A percentile compares a stretch with the other conserved stretches of the same genome.
Evolutionary conservation across 1,139 yeast genomes (phyloP).

Genomic region (Saccharomyces hybrid): DNA sequence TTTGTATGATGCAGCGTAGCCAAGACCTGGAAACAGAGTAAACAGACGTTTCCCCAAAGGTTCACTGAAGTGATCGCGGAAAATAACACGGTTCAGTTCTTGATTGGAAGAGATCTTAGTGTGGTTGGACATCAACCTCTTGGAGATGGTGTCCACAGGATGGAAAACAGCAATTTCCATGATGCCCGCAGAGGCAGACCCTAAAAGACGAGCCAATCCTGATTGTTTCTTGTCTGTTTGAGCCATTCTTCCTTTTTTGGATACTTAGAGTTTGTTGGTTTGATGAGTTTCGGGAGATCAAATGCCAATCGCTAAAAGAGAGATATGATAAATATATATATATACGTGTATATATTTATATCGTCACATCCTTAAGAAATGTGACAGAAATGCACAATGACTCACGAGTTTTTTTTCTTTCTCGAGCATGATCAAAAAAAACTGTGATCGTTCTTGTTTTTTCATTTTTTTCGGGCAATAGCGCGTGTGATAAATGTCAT

Average conservation of each 20-base stretch:
- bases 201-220: slow-evolving; percentile 83
- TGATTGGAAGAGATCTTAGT: slow-evolving; percentile 55
- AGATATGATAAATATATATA: background rate
- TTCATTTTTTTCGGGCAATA: background rate
- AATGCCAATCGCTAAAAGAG: background rate
- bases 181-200: slow-evolving; percentile 97
- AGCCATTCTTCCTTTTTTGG: background rate
- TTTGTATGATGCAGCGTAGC: slow-evolving; percentile 97
- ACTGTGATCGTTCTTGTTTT: background rate
- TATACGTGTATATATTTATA: background rate
- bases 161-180: slow-evolving; percentile 95
- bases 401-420: background rate
- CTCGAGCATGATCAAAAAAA: background rate
- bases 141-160: slow-evolving; percentile 97
- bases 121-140: slow-evolving; percentile 94
- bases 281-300: background rate
- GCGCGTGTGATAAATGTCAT: background rate
- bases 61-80: slow-evolving; percentile 72
- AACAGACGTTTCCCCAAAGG: slow-evolving; percentile 63
- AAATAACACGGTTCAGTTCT: slow-evolving; percentile 78
- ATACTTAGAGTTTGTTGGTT: background rate
- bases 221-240: slow-evolving; percentile 77
- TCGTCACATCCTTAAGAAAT: background rate
- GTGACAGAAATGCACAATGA: background rate
- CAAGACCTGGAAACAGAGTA: slow-evolving; percentile 94